These are phyloP conservation scores for Linnemannia schmuckeri DNA, from an alignment of 192 early-diverging fungal species.

Conservation along the genomic window DNA sequence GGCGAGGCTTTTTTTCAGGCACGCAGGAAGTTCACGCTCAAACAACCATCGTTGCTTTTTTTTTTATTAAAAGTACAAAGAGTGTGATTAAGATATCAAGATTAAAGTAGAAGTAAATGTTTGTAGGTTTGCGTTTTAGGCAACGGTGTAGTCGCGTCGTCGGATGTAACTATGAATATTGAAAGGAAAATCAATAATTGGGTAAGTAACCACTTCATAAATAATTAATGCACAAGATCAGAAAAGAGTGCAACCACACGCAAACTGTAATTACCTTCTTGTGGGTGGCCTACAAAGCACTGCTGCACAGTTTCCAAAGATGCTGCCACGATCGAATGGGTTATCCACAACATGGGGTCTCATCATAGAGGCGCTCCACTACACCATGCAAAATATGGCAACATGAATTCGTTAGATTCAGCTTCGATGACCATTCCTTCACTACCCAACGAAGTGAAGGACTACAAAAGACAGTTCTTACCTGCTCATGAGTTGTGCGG, in stretches of 20 bases:
- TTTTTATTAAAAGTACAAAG: conserved; percentile 1
- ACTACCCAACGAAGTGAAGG: neutral
- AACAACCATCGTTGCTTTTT: neutral
- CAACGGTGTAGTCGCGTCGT: conserved; percentile 32
- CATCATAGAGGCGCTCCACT: conserved; percentile 57
- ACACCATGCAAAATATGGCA: neutral
- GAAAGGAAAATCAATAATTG: neutral
- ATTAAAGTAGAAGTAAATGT: neutral
- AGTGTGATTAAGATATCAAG: neutral
- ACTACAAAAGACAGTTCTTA: conserved; percentile 22
- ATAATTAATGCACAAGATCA: neutral
- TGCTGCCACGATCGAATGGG: conserved; percentile 66
- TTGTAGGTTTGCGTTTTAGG: neutral
- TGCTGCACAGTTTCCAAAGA: conserved; percentile 63
- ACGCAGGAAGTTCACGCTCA: neutral
- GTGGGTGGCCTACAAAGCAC: conserved; percentile 68
- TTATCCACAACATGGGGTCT: conserved; percentile 53
- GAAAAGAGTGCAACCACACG: neutral
- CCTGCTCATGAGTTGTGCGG: conserved; percentile 93
- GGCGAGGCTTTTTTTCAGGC: no score
- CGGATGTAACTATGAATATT: conserved; percentile 35
- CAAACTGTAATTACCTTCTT: conserved; percentile 53
- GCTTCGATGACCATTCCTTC: neutral
- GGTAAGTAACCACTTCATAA: neutral
- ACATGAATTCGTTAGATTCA: neutral